Evolutionary conservation across 371 early-diverging fungal species (phyloP), one percentile per base, ranked within the genome.

Genomic region (Lichtheimia hyalospora): DNA sequence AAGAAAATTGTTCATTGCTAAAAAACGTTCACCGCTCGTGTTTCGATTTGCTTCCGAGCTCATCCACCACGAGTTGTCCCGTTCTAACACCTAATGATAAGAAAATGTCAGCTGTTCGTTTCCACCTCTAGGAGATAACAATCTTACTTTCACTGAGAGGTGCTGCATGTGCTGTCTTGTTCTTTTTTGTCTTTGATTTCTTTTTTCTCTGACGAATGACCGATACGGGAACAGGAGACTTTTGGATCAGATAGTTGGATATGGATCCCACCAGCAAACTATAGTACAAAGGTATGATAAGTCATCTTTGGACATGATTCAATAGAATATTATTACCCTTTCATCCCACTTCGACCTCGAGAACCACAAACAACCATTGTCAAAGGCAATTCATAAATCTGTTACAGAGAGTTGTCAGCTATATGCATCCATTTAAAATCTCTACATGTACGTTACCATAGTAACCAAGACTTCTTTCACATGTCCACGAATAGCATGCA

Each of bases 361-460:
- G 82, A 79, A 28, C 86, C 86, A 28, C 83, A 84, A 16, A 85
- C 74, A 34, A 85, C 84, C 64, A 83, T 84, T 1, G 86, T 75
- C 27, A 81, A 57, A 55, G 63, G 54, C 50, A 84, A 50, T 44
- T 80, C 73, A 13, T 76, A 64, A 63, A 85, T 85, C 79, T 76
- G 43, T 49, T 20, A n/a, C 34, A 57, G 20, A 50, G 5, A 5
- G 27, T 6, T 0, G 40, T 18, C 6, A 25, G 25, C 5, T 5
- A 12, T 12, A 16, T 50, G 14, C 10, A 15, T 16, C 7, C 13
- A 6, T 16, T 57, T n/a, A n/a, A n/a, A n/a, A 1, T 49, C 24
- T 58, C 34, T 5, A 13, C 8, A 25, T 24, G 64, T 62, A 10
- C 14, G 20, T 60, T 75, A 72, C 79, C 69, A 74, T 24, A 3